Percentiles rank a stretch among this genome's conserved stretches.
phyloP scores from a whole-genome alignment of 2,329 filamentous ascomycete genomes.

The Penicillium sp. region DNA sequence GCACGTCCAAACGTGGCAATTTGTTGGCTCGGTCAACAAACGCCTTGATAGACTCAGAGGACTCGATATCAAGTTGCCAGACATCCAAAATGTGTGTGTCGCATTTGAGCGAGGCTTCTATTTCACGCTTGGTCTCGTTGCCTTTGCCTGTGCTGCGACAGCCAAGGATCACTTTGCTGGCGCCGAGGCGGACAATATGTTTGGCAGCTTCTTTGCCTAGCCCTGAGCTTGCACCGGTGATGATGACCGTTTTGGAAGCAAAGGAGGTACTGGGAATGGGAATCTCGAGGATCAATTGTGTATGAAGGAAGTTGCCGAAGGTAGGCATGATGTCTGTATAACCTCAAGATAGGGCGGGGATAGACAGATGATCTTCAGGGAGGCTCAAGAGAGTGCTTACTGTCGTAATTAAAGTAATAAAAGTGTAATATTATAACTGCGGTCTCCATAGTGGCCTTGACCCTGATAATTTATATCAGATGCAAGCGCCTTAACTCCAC shows the following conservation, averaged over 20 bases:
- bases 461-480: background rate
- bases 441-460: background rate
- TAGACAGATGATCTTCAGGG: background rate
- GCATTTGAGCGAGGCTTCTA: background rate
- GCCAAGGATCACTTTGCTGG: constrained; percentile 46
- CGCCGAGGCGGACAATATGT: constrained; percentile 36
- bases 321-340: background rate
- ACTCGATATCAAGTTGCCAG: constrained; percentile 1
- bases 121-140: background rate
- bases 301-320: constrained; percentile 9
- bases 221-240: constrained; percentile 51
- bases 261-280: constrained; percentile 1
- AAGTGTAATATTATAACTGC: too few relatives aligned
- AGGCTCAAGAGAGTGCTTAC: too few relatives aligned
- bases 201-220: constrained; percentile 44
- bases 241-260: constrained; percentile 37
- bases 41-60: constrained; percentile 18
- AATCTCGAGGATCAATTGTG: constrained; percentile 4
- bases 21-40: constrained; percentile 6
- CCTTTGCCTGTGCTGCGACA: constrained; percentile 31
- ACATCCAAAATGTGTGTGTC: background rate
- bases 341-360: background rate
- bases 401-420: too few relatives aligned
- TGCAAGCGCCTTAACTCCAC: too few relatives aligned
- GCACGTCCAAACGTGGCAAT: constrained; percentile 17